Evolutionary conservation across 2,329 filamentous ascomycete species (phyloP), one percentile per base, ranked within the genome.

Genomic region (Botrytis byssoidea): DNA sequence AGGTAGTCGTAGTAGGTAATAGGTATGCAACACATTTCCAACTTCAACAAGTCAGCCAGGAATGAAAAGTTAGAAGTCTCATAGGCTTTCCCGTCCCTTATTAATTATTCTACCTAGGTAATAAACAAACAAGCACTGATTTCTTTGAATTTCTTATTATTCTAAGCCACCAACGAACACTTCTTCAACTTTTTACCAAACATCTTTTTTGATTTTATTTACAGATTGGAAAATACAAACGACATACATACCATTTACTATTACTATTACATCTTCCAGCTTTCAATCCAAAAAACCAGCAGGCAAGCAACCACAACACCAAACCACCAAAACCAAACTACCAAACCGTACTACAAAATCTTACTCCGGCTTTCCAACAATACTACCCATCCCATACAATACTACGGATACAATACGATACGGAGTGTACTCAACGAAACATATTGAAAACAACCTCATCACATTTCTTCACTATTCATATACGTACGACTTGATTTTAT

Each of bases 151-250:
- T 25, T 32, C 29, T 14, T 35, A 35, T 22, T 48, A 48, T 29
- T 48, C 42, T 20, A 4, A 66, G 40, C 37, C 29, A 35, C 63
- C 63, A 74, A 66, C 65, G 69, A 71, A 73, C 37, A 65, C 75
- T 60, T 71, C 61, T 66, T 65, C 71, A 25, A 40, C 72, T 51
- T 74, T 74, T 74, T n/a, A 55, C 22, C 42, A 29, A 18, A 32
- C 51, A 65, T 9, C 63, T 18, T n/a, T 61, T 40, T 40, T n/a
- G 25, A 51, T 55, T n/a, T 29, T 29, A 55, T 18, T 40, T 60
- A 25, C 32, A 37, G 32, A 60, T 37, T 60, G 7, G 20, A 60
- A 60, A 16, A 14, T 22, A 37, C 57, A 59, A 59, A 1, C 8
- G 35, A 59, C 29, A 59, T n/a, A 14, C 48, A 48, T 22, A 20